Evolutionary conservation across 352 stramenopile species (phyloP).

Genomic region (Globisporangium iwayamae): DNA sequence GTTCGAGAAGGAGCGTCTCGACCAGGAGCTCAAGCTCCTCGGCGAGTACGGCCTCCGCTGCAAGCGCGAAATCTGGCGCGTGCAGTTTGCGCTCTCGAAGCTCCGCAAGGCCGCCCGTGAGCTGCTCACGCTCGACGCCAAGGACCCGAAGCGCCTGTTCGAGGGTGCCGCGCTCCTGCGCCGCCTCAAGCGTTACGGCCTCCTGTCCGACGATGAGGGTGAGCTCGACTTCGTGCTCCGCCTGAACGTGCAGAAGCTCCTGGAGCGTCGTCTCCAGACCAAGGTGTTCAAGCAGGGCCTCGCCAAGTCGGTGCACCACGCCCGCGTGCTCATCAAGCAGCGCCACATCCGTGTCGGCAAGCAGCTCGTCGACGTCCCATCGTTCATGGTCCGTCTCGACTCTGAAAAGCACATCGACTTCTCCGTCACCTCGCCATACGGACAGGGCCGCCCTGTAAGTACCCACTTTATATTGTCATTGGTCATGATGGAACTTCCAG

Average conservation of each 20-base stretch:
- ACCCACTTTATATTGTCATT: background rate
- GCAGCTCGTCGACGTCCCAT: slow-evolving; percentile 98
- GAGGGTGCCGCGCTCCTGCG: slow-evolving; percentile 97
- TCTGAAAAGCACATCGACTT: slow-evolving; percentile 99
- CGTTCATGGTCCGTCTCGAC: slow-evolving; percentile 98
- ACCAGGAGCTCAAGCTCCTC: slow-evolving; percentile 98
- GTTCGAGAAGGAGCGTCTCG: slow-evolving; percentile 99
- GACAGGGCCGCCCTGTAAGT: slow-evolving; percentile 90
- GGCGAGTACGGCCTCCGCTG: slow-evolving; percentile 99
- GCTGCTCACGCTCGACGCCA: slow-evolving; percentile 96
- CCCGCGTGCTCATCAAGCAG: slow-evolving; percentile 98
- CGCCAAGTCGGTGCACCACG: slow-evolving; percentile 99
- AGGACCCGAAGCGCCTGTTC: slow-evolving; percentile 99
- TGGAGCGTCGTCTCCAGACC: slow-evolving; percentile 98
- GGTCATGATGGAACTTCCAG: background rate
- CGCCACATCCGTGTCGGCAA: slow-evolving; percentile 99
- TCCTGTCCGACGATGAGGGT: slow-evolving; percentile 97
- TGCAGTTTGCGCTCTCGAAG: slow-evolving; percentile 99
- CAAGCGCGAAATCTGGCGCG: slow-evolving; percentile 99
- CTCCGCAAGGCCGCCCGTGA: slow-evolving; percentile 98
- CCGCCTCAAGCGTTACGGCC: slow-evolving; percentile 95
- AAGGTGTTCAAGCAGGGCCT: slow-evolving; percentile 99
- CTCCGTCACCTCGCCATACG: slow-evolving; percentile 96
- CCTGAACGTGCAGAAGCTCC: slow-evolving; percentile 98
- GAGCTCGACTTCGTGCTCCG: slow-evolving; percentile 98